A percentile compares a stretch with the other conserved stretches of the same genome.
Evolutionary conservation across 2,329 filamentous ascomycete genomes (phyloP).

Genomic region (Westerdykella ornata): DNA sequence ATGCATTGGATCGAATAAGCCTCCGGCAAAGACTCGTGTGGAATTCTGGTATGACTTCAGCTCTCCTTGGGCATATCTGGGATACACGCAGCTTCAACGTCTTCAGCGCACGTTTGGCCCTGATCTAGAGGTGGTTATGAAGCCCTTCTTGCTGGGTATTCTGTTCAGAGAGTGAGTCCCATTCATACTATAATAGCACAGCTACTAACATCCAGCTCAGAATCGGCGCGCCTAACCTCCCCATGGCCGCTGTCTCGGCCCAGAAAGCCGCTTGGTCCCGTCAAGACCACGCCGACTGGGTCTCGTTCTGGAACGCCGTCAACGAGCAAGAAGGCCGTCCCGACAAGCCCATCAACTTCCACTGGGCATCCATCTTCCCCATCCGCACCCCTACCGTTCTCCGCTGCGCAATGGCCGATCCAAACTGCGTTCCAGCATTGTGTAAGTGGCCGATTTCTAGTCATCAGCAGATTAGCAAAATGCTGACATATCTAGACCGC

Average conservation of each 20-base stretch:
- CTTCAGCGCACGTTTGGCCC: slow-evolving; percentile 22
- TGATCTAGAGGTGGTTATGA: slow-evolving; percentile 23
- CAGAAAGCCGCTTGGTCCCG: slow-evolving; percentile 23
- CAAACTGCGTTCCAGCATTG: slow-evolving; percentile 14
- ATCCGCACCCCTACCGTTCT: slow-evolving; percentile 31
- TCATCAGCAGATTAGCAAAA: too few species aligned
- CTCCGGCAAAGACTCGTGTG: slow-evolving; percentile 11
- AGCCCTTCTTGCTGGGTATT: slow-evolving; percentile 30
- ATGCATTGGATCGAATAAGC: slow-evolving; percentile 8
- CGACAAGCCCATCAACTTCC: slow-evolving; percentile 23
- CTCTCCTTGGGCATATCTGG: slow-evolving; percentile 32
- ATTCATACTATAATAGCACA: not conserved
- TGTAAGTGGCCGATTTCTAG: slow-evolving; percentile 16
- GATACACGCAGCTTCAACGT: slow-evolving; percentile 27
- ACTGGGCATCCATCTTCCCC: slow-evolving; percentile 28
- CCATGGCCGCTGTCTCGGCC: slow-evolving; percentile 18
- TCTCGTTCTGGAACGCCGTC: slow-evolving; percentile 28
- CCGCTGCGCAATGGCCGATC: slow-evolving; percentile 26
- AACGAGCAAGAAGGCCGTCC: slow-evolving; percentile 20
- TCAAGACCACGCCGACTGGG: slow-evolving; percentile 31
- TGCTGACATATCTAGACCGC: slow-evolving; percentile 18
- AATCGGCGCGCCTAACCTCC: slow-evolving; percentile 31
- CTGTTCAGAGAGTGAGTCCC: slow-evolving; percentile 25
- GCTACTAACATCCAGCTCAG: slow-evolving; percentile 1
- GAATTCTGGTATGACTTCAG: slow-evolving; percentile 35